Evolutionary conservation across 305 asterid genomes (phyloP).

Genomic region (Salvia sclarea): DNA sequence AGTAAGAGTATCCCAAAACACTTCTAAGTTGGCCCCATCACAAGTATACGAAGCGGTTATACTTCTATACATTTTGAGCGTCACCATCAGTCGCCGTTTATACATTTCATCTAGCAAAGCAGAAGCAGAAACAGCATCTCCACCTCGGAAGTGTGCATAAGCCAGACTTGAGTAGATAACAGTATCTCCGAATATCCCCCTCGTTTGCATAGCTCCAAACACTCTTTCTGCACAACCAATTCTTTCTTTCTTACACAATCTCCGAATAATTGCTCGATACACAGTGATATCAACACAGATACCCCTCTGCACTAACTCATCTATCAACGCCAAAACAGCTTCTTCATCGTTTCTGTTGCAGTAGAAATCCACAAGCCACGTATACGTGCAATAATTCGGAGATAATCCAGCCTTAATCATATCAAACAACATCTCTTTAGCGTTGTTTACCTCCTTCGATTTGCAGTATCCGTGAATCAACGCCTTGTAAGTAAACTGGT

Average conservation of each 20-base stretch:
- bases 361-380: conserved; percentile 71
- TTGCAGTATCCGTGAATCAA: conserved; percentile 79
- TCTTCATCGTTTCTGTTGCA: conserved; percentile 51
- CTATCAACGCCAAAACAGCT: conserved; percentile 49
- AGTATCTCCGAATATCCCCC: conserved; percentile 68
- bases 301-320: conserved; percentile 59
- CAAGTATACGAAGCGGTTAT: conserved; percentile 52
- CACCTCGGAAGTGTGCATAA: conserved; percentile 56
- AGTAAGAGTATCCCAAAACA: conserved; percentile 56
- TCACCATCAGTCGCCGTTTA: conserved; percentile 66
- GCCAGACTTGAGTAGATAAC: conserved; percentile 59
- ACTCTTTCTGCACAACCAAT: conserved; percentile 58
- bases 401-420: conserved; percentile 65
- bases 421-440: conserved; percentile 56
- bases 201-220: conserved; percentile 51
- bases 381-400: conserved; percentile 57
- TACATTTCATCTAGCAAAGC: conserved; percentile 74
- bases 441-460: conserved; percentile 52
- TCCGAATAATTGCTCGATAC: conserved; percentile 67
- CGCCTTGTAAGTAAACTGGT: conserved; percentile 79
- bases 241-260: conserved; percentile 70
- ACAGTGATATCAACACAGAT: conserved; percentile 61
- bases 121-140: conserved; percentile 45
- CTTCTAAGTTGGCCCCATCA: conserved; percentile 42
- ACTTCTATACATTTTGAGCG: conserved; percentile 52